Percentiles rank a stretch among this genome's conserved stretches.
These are phyloP conservation scores for Gautieria morchelliformis DNA, from an alignment of 768 basidiomycete genomes.

Conservation along the genomic window DNA sequence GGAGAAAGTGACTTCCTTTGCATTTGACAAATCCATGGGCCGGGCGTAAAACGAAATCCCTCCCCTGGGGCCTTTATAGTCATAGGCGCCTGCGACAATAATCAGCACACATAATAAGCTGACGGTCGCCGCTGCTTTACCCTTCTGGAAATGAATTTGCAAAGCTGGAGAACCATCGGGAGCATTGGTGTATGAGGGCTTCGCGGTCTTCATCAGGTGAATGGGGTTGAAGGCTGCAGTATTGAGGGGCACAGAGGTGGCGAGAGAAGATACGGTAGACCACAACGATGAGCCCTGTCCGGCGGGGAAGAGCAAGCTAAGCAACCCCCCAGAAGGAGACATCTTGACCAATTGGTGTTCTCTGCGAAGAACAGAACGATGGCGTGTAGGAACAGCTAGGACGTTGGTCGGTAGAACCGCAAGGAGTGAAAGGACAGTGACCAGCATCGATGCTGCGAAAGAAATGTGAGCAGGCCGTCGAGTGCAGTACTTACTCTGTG, in stretches of 20 bases:
- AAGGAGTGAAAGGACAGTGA: neutral
- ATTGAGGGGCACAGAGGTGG: neutral
- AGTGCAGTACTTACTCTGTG: too few species aligned
- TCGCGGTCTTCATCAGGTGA: neutral
- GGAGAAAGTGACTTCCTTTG: conserved; percentile 43
- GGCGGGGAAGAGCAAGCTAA: neutral
- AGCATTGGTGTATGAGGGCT: neutral
- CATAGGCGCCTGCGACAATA: conserved; percentile 1
- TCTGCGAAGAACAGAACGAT: conserved; percentile 27
- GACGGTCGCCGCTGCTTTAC: neutral
- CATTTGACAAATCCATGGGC: conserved; percentile 38
- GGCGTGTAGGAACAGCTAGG: conserved; percentile 18
- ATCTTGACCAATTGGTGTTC: conserved; percentile 29
- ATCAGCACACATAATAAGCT: neutral
- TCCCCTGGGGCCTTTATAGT: conserved; percentile 40
- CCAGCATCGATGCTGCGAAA: neutral
- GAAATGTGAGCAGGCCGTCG: too few species aligned
- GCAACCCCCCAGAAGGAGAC: neutral
- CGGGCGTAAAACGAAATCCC: conserved; percentile 62
- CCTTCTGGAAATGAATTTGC: neutral
- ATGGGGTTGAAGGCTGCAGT: neutral
- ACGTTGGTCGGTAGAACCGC: neutral
- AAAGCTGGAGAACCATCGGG: neutral
- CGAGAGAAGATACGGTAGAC: neutral
- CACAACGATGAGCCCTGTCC: neutral